Percentiles rank a stretch among this genome's conserved stretches.
These are phyloP conservation scores for Xylariaceae sp. DNA, from an alignment of 2,329 filamentous ascomycete genomes.

Conservation along the genomic window DNA sequence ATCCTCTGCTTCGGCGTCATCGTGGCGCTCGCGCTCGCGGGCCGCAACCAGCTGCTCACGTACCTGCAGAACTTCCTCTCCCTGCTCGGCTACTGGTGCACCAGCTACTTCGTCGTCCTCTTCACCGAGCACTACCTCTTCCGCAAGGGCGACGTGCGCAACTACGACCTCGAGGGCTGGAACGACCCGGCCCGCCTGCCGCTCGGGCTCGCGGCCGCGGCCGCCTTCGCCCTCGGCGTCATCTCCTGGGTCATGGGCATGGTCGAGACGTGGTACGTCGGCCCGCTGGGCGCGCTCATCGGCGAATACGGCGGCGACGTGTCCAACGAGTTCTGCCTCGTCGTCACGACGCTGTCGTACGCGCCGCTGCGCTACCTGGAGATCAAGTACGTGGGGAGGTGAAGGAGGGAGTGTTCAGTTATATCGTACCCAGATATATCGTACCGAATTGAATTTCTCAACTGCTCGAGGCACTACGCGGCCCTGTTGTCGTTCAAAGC, in stretches of 20 bases:
- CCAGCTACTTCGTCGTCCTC: conserved; percentile 39
- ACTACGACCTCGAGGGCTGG: conserved; percentile 43
- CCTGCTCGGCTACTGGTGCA: conserved; percentile 43
- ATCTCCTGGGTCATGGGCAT: conserved; percentile 45
- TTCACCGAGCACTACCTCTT: conserved; percentile 42
- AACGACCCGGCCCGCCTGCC: conserved; percentile 36
- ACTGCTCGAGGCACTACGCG: too few species aligned
- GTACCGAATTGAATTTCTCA: too few species aligned
- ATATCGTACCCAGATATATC: too few species aligned
- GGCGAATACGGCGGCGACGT: conserved; percentile 39
- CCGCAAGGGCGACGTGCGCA: conserved; percentile 31
- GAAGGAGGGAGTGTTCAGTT: too few species aligned
- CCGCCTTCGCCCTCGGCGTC: conserved; percentile 37
- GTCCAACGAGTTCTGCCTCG: conserved; percentile 44
- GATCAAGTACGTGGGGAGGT: background rate
- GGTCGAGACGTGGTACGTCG: conserved; percentile 49
- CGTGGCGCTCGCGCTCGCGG: conserved; percentile 36
- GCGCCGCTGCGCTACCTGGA: background rate
- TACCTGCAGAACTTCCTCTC: conserved; percentile 40
- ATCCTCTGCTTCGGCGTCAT: conserved; percentile 36
- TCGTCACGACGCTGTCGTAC: conserved; percentile 29
- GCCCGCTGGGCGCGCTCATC: conserved; percentile 35
- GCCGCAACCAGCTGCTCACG: conserved; percentile 32
- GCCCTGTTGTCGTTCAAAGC: too few species aligned
- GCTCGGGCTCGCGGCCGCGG: conserved; percentile 32